Evolutionary conservation across 305 asterid genomes (phyloP), one percentile per base, ranked within the genome.

Genomic region (Solanum hybrid): DNA sequence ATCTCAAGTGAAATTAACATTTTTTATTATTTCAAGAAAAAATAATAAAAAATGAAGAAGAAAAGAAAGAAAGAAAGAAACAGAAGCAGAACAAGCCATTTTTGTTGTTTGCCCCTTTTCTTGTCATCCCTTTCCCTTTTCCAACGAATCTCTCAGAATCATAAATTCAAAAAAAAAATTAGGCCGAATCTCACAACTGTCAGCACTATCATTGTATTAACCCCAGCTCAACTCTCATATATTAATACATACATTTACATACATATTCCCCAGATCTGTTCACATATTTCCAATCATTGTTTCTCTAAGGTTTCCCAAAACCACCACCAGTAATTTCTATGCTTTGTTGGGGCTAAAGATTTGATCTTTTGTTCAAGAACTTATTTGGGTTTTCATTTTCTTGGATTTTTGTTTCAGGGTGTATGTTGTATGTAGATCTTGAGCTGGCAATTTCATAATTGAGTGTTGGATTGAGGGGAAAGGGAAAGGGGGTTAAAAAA

Each of bases 121-220:
- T 20, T 87, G 16, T 78, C 16, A 60, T 31, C 81, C 27, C 77
- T 38, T 77, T 5, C 27, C 88, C 37, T 56, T 34, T 73, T 6
- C 66, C 34, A 87, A 90, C 89, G 76, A 76, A 40, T 24, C 87
- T 73, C 86, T 79, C 42, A 69, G 17, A 82, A 82, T 46, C 31
- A 84, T 31, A 10, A 82, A 29, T 29, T 84, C 40, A 31, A 84
- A 84, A 66, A 24, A 60, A 8, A 9, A 78, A 1, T 31, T 17
- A 84, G 27, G 29, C 27, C 37, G 14, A 81, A 89, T 87, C 69
- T 91, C 94, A 92, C 93, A 92, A 89, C 96, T 92, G 93, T 94
- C 95, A 91, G 86, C 89, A 87, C 92, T 90, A 88, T 51, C 89
- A 46, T 79, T 79, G 72, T 71, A 73, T 71, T 36, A 75, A 72